These are phyloP conservation scores for Macrophomina tecta DNA, from an alignment of 2,329 filamentous ascomycete species.

Conservation along the genomic window DNA sequence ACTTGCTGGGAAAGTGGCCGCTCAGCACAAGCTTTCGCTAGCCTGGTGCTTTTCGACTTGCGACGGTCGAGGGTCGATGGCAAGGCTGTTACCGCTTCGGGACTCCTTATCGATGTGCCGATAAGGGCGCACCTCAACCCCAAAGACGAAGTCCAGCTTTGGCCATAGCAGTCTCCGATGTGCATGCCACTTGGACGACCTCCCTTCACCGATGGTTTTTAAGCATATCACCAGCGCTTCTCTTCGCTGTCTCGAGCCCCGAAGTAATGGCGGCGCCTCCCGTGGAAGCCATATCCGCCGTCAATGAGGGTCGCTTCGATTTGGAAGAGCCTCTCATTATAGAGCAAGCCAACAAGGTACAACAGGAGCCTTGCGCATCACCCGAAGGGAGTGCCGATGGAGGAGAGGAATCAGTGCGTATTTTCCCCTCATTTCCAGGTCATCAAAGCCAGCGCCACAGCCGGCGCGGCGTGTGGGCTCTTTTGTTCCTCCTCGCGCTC, in stretches of 20 bases:
- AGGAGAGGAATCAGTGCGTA: background rate
- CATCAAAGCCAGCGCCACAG: background rate
- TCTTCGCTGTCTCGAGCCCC: background rate
- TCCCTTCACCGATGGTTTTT: background rate
- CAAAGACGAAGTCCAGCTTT: background rate
- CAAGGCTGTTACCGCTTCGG: conserved; percentile 6
- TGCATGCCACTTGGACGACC: background rate
- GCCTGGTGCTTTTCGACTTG: background rate
- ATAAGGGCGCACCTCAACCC: background rate
- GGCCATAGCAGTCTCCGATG: background rate
- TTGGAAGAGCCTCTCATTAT: background rate
- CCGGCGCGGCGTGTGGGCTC: conserved; percentile 6
- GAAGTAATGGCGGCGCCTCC: background rate
- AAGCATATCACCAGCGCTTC: too few species aligned
- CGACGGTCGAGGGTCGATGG: conserved; percentile 11
- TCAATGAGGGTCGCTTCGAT: background rate
- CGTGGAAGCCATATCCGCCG: background rate
- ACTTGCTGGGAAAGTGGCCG: background rate
- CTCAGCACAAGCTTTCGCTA: conserved; percentile 14
- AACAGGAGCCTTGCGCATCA: background rate
- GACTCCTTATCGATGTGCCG: background rate
- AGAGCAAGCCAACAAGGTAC: background rate
- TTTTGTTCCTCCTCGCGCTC: conserved; percentile 41
- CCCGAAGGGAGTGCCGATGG: background rate
- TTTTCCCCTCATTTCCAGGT: conserved; percentile 5